phyloP scores from a whole-genome alignment of 164 flowering plant genomes.

The Liriodendron chinense region DNA sequence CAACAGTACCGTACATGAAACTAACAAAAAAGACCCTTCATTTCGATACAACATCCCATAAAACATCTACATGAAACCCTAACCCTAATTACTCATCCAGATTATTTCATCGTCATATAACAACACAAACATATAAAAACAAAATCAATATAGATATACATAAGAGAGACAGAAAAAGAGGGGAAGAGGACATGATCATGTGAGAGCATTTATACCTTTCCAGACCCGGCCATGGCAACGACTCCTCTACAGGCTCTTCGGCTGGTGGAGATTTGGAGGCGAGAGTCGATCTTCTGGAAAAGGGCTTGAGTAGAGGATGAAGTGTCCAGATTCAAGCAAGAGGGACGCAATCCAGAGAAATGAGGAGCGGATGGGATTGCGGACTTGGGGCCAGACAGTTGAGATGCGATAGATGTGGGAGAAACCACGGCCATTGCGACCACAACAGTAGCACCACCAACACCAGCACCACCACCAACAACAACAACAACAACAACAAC shows the following conservation, averaged over 20 bases:
- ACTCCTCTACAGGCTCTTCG: slow-evolving; percentile 36
- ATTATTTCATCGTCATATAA: neutral
- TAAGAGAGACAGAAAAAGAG: neutral
- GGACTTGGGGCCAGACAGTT: slow-evolving; percentile 34
- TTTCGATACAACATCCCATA: neutral
- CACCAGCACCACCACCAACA: no score
- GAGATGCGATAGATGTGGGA: slow-evolving; percentile 56
- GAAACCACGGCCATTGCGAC: slow-evolving; percentile 60
- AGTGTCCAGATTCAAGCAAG: slow-evolving; percentile 35
- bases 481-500: no score
- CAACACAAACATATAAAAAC: neutral
- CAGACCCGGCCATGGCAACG: slow-evolving; percentile 84
- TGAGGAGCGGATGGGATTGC: slow-evolving; percentile 19
- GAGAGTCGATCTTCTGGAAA: slow-evolving; percentile 33
- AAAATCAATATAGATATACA: neutral
- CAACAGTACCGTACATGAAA: no score
- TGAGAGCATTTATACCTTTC: slow-evolving; percentile 46
- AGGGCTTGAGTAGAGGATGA: slow-evolving; percentile 26
- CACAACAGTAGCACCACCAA: neutral
- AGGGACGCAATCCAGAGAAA: slow-evolving; percentile 50
- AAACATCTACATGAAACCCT: neutral
- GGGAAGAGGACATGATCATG: neutral
- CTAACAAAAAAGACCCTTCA: neutral
- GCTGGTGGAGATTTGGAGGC: slow-evolving; percentile 41
- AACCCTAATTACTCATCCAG: neutral